A percentile compares a stretch with the other conserved stretches of the same genome.
Conservation (phyloP, 75 land plant species). For the Adiantum capillusveneris region DNA sequence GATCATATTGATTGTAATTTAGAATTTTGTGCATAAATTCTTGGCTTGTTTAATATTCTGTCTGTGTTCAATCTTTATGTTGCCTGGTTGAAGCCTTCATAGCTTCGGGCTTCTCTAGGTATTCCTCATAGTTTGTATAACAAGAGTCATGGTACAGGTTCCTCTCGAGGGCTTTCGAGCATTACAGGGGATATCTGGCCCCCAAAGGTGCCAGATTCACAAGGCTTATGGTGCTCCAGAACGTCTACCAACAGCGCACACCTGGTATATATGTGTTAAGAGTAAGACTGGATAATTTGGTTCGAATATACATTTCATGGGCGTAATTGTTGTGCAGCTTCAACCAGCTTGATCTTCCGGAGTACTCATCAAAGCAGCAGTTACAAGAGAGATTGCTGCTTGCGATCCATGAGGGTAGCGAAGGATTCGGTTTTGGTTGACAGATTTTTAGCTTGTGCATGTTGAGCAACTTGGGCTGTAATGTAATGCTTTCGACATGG, state of each 20-base stretch:
- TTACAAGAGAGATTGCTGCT: constrained; percentile 69
- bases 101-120: too few relatives aligned
- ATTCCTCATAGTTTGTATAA: too few relatives aligned
- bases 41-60: too few relatives aligned
- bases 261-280: constrained; percentile 12
- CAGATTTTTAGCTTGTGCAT: too few relatives aligned
- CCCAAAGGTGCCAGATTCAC: constrained; percentile 18
- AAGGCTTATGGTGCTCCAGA: constrained; percentile 22
- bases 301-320: too few relatives aligned
- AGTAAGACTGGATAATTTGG: too few relatives aligned
- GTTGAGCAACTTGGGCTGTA: too few relatives aligned
- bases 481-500: too few relatives aligned
- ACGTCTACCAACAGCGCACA: constrained; percentile 14
- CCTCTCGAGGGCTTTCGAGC: constrained; percentile 17
- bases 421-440: constrained; percentile 91
- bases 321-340: constrained; percentile 43
- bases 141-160: constrained; percentile 2
- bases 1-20: too few relatives aligned
- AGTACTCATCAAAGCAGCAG: constrained; percentile 77
- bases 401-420: constrained; percentile 83
- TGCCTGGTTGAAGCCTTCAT: too few relatives aligned
- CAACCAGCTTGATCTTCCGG: constrained; percentile 84
- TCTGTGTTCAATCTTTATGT: too few relatives aligned
- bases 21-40: too few relatives aligned
- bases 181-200: constrained; percentile 16